Conservation (phyloP, 768 basidiomycete genomes). For the Auriscalpium vulgare region DNA sequence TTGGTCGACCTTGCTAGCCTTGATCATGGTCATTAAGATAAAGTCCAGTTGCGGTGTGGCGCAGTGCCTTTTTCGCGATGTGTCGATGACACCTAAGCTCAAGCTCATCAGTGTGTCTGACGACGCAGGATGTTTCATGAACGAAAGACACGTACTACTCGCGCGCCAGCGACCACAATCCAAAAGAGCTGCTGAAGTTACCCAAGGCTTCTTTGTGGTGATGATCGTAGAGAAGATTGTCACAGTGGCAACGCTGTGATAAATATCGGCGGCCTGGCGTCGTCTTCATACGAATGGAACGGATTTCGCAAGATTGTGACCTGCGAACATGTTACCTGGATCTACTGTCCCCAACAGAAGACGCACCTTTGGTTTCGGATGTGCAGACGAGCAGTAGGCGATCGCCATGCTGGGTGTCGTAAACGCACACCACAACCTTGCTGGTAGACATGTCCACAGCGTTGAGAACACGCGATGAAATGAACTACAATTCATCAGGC, state of each 20-base stretch:
- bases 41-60: too few species aligned
- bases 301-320: constrained; percentile 28
- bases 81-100: too few species aligned
- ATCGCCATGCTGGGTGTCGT: constrained; percentile 80
- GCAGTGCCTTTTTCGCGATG: too few species aligned
- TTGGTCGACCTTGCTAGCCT: too few species aligned
- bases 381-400: constrained; percentile 51
- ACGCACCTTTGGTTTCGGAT: constrained; percentile 51
- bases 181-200: too few species aligned
- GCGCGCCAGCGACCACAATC: too few species aligned
- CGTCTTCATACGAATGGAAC: constrained; percentile 7
- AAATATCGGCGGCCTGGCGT: constrained; percentile 34
- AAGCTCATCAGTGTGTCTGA: too few species aligned
- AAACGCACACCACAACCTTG: constrained; percentile 76
- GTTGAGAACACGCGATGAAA: background rate
- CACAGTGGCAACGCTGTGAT: constrained; percentile 45
- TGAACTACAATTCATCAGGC: background rate
- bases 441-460: constrained; percentile 24
- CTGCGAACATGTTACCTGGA: constrained; percentile 16
- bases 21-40: too few species aligned
- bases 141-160: too few species aligned
- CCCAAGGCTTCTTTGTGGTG: too few species aligned
- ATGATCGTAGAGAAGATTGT: background rate
- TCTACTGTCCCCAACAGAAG: background rate
- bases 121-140: too few species aligned